Base-by-base conservation (phyloP, 2,329 filamentous ascomycete species). In the Fusarium coicis region DNA sequence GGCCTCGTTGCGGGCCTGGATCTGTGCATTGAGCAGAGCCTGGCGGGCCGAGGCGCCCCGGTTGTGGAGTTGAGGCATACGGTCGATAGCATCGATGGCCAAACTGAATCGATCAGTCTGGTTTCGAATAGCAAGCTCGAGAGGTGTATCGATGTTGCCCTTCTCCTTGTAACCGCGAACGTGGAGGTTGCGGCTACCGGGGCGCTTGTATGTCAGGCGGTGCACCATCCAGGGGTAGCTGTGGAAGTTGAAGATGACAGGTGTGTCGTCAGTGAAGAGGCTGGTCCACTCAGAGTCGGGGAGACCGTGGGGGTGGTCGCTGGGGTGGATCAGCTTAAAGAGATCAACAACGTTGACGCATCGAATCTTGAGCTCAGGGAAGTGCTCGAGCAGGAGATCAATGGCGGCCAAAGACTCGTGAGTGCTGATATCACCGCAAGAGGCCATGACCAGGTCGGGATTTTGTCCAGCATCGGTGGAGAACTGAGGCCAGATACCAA, bases 171-270 rank as follows among this genome's bases (percentile, higher is more conserved):
- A 95, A 3, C 93, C 93, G 37, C 91, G 87, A n/a, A 95, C 93
- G 76, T 93, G 90, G 70, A 95, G 81, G 81, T 93, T 90, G 50
- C 86, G 80, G 80, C 87, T 89, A 10, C 92, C 92, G 4, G 90
- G 91, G 2, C 93, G 90, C 83, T 92, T 92, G 84, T 94, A 95
- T 2, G 92, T 93, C 74, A 95, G 82, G 56, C 93, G 87, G 83
- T 95, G 93, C 57, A 95, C 89, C 77, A 95, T 86, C 92, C 91
- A 95, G 14, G 93, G 93, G 83, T 95, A 95, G 37, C 90, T 92
- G 84, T 95, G 93, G 88, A 95, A 95, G 84, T 94, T 95, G 86
- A 95, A 95, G 79, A 95, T 90, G 79, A 94, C 85, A 28, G 93
- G 93, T 73, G 87, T 91, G 84, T 94, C 85, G 21, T 87, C 85